A percentile compares a stretch with the other conserved stretches of the same genome.
These are phyloP conservation scores for Fraxinus quadrangulata DNA, from an alignment of 257 asterid genomes.

Conservation along the genomic window DNA sequence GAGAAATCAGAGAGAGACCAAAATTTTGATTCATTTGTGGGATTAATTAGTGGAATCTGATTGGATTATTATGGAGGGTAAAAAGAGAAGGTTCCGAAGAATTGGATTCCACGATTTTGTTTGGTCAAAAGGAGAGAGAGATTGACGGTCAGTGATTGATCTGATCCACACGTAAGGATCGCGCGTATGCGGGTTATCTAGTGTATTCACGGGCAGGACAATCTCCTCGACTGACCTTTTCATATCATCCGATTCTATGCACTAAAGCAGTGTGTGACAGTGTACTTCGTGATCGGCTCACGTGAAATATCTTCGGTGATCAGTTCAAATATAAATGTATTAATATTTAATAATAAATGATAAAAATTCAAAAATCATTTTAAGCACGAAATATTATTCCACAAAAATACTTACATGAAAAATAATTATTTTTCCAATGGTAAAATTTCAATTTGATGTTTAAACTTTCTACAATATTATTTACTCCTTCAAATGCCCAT, in stretches of 20 bases:
- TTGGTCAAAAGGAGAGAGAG: neutral
- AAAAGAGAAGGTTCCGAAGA: slow-evolving; percentile 3
- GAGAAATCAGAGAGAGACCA: neutral
- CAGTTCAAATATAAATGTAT: too few species aligned
- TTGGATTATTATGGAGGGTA: slow-evolving; percentile 1
- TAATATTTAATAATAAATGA: too few species aligned
- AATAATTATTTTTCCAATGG: too few species aligned
- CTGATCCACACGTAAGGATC: neutral
- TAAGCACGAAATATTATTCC: too few species aligned
- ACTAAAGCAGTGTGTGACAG: neutral
- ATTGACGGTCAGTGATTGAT: neutral
- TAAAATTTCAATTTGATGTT: too few species aligned
- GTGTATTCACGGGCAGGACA: neutral
- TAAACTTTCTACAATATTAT: too few species aligned
- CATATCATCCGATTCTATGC: neutral
- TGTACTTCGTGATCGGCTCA: neutral
- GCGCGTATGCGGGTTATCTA: neutral
- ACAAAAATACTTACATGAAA: too few species aligned
- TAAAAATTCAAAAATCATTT: too few species aligned
- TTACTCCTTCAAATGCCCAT: too few species aligned
- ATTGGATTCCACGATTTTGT: neutral
- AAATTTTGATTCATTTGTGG: neutral
- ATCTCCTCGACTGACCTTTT: neutral
- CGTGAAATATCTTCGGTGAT: neutral
- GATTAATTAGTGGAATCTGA: neutral